Evolutionary conservation across 495 filamentous ascomycete species (phyloP), one percentile per base, ranked within the genome.

Genomic region (Podospora comata): DNA sequence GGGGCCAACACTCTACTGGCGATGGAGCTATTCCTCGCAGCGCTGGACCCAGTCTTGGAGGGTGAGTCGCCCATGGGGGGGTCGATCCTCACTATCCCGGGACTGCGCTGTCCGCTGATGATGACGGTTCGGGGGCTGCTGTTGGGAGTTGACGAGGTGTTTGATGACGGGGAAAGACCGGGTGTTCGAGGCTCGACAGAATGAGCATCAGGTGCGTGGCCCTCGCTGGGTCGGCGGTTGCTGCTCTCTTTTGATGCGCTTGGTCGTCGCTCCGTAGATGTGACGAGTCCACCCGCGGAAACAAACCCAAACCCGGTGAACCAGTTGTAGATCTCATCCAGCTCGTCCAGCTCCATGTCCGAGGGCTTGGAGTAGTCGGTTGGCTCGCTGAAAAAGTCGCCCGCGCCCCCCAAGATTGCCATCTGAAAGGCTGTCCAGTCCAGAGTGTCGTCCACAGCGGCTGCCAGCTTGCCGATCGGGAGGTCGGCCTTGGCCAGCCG

Each of bases 401-500:
- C 81, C 18, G 78, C 78, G 5, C 80, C 82, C 27, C 84, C 83
- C 0, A 80, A 74, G 59, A 86, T 85, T 9, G 85, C 83, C 76
- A 85, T 85, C 71, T 87, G 84, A 70, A 85, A 85, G 13, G 84
- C 84, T 20, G 83, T 85, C 84, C 82, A 85, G 74, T 87, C 84
- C 7, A 87, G 73, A 28, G 75, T 78, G 28, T 83, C 79, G 62
- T 83, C 82, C 5, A 76, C 73, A n/a, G 74, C 75, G 26, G 80
- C 69, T 58, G 74, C 77, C 62, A 80, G 70, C 56, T 77, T 78
- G 39, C 71, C 71, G 3, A 77, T 73, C 6, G 71, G 64, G 6
- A 78, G 69, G 60, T 82, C 82, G 13, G 72, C 70, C 39, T 79
- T 82, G 20, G 75, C 68, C 7, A 87, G 63, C 13, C 82, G 77